phyloP scores from a whole-genome alignment of 768 basidiomycete genomes.

The Jaapia argillacea region DNA sequence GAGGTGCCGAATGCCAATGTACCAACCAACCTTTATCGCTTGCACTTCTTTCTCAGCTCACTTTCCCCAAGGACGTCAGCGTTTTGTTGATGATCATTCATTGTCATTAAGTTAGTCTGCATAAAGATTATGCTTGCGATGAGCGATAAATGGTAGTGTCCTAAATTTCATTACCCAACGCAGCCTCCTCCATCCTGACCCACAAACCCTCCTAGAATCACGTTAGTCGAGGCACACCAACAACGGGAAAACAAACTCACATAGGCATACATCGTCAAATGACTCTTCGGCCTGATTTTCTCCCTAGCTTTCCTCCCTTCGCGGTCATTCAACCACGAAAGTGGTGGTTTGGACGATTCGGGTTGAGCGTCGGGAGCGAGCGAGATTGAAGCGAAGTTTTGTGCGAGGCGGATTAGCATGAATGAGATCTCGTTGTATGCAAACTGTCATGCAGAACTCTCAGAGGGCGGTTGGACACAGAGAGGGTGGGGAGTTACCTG shows the following conservation, averaged over 20 bases:
- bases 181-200: background rate
- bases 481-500: conserved; percentile 16
- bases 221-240: background rate
- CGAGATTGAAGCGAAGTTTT: conserved; percentile 39
- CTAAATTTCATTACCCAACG: too few species aligned
- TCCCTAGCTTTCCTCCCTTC: conserved; percentile 45
- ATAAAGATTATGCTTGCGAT: too few species aligned
- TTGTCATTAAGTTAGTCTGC: too few species aligned
- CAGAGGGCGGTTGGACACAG: background rate
- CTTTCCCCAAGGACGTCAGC: too few species aligned
- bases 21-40: too few species aligned
- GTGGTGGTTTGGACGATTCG: conserved; percentile 33
- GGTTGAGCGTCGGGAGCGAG: conserved; percentile 38
- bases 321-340: conserved; percentile 30
- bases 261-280: conserved; percentile 33
- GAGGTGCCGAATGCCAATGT: too few species aligned
- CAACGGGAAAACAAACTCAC: background rate
- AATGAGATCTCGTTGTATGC: conserved; percentile 55
- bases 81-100: too few species aligned
- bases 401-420: conserved; percentile 52
- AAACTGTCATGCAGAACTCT: conserved; percentile 23
- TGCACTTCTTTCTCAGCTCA: too few species aligned
- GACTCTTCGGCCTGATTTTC: conserved; percentile 38
- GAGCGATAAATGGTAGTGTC: too few species aligned
- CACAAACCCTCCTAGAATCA: background rate